Base-by-base conservation (phyloP, 1,284 basidiomycete species). In the Ceratorhiza oryzae-sativae region DNA sequence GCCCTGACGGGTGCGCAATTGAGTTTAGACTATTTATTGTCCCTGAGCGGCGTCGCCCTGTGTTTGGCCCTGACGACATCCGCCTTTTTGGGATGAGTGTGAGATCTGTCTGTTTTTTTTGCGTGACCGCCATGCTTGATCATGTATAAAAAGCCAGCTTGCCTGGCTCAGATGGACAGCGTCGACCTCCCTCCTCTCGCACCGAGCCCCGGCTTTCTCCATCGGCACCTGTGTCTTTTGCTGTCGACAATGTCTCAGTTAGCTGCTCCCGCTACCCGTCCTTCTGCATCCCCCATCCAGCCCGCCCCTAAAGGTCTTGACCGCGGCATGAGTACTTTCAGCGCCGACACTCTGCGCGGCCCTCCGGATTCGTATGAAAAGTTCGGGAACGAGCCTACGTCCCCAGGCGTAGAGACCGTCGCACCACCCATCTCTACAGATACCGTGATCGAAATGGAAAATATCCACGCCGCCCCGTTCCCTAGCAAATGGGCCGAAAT, bases 401-500 rank as follows among this genome's bases (percentile, higher is more conserved):
- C 65, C 9, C 41, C 12, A 18, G 23, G 59, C 32, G 15, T 45
- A n/a, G 55, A 59, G 23, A 10, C 42, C 6, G 32, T 41, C n/a
- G 34, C 23, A 5, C 51, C 30, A 9, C 34, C 3, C 55, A 36
- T 30, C 15, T 18, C 15, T 15, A 20, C 36, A 5, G 41, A 30
- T 32, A 25, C 23, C 23, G 27, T 46, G 41, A 23, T 18, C 42
- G 67, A 59, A 1, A 34, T 56, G 20, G 67, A 58, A 12, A 4
- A 34, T 12, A 30, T 4, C 67, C 27, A 60, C 20, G 34, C 32
- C 23, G 27, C 55, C 34, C 55, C 55, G 20, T 71, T 71, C 13
- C 67, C 67, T 9, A 71, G 49, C 42, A 59, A 59, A 39, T 71
- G 67, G 67, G 32, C 67, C 1, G 55, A 58, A 59, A 70, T 70